Conservation (phyloP, 768 basidiomycete genomes). For the Auriscalpium orientale region DNA sequence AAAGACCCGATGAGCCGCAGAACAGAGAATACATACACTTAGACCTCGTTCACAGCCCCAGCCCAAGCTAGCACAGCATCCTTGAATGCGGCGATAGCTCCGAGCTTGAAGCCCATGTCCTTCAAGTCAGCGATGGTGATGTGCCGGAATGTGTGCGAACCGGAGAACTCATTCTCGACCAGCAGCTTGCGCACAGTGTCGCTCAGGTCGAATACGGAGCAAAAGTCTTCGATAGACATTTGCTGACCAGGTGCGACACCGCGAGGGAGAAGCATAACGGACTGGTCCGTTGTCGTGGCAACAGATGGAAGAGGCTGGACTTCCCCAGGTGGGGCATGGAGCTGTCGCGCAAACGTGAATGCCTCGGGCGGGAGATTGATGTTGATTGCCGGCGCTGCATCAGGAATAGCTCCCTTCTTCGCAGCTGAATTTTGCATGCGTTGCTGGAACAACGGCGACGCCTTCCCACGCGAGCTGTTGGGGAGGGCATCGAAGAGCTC, state of each 20-base stretch:
- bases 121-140: neutral
- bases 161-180: neutral
- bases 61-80: neutral
- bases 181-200: neutral
- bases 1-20: neutral
- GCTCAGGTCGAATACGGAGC: neutral
- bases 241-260: neutral
- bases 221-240: neutral
- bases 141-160: neutral
- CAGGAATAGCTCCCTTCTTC: neutral
- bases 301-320: neutral
- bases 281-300: neutral
- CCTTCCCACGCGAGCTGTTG: neutral
- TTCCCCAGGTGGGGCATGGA: neutral
- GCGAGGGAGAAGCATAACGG: neutral
- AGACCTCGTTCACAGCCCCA: neutral
- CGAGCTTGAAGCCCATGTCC: neutral
- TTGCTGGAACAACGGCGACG: neutral
- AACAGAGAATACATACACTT: neutral
- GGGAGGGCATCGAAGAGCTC: neutral
- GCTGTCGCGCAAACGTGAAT: neutral
- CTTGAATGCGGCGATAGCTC: neutral
- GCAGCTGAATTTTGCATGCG: neutral
- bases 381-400: neutral
- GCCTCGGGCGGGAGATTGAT: neutral